Percentiles rank a stretch among this genome's conserved stretches.
These are phyloP conservation scores for Trichocladium uniseriatum DNA, from an alignment of 495 filamentous ascomycete genomes.

Conservation along the genomic window DNA sequence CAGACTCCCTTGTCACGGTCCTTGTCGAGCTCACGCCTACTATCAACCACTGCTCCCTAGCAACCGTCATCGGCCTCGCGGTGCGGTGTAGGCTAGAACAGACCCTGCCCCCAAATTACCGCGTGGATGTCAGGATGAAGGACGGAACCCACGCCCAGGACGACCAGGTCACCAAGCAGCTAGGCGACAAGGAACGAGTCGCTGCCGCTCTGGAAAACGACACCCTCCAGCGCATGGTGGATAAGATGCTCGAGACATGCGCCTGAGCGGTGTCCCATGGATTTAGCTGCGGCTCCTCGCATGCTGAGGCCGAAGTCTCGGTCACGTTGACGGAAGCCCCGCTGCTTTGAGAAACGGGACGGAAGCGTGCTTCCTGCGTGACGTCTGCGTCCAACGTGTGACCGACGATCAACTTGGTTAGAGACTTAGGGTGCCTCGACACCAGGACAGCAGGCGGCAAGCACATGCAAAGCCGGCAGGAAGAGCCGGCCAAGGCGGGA, in stretches of 20 bases:
- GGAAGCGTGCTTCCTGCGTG: no score
- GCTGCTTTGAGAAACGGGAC: no score
- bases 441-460: not conserved
- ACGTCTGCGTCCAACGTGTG: not conserved
- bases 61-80: constrained; percentile 91
- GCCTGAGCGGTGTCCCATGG: constrained; percentile 12
- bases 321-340: no score
- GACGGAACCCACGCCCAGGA: constrained; percentile 91
- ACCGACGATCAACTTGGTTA: not conserved
- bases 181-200: constrained; percentile 93
- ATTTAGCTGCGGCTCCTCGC: not conserved
- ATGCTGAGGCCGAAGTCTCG: not conserved
- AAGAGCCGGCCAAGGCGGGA: not conserved
- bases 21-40: constrained; percentile 84
- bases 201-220: constrained; percentile 92
- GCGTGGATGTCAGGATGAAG: constrained; percentile 88
- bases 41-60: constrained; percentile 91
- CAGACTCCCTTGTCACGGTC: constrained; percentile 41
- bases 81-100: constrained; percentile 87
- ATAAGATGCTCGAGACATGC: constrained; percentile 89
- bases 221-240: constrained; percentile 74
- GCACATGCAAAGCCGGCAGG: not conserved
- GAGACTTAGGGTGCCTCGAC: not conserved
- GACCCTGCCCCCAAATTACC: constrained; percentile 81
- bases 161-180: constrained; percentile 90